These are phyloP conservation scores for Knufia petricola DNA, from an alignment of 2,329 filamentous ascomycete species.

Conservation along the genomic window DNA sequence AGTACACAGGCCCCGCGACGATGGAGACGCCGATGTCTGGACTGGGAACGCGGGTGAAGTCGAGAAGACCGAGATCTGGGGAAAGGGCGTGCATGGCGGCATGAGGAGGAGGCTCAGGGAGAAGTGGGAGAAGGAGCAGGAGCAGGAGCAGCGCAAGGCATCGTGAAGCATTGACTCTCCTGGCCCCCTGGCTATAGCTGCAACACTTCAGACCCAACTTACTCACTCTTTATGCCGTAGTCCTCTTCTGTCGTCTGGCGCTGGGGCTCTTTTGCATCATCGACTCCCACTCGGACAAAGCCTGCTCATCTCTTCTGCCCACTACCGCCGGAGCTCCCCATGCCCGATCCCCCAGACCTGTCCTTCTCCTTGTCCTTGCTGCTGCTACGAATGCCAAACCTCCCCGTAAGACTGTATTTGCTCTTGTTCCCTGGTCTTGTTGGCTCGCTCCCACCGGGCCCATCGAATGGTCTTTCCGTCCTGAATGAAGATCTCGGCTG, in stretches of 20 bases:
- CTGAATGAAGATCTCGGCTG: background rate
- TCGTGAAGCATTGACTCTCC: too few species aligned
- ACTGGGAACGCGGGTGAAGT: background rate
- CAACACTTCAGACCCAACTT: too few species aligned
- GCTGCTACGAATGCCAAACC: conserved; percentile 42
- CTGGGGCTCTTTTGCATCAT: too few species aligned
- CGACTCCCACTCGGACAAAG: too few species aligned
- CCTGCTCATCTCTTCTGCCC: conserved; percentile 29
- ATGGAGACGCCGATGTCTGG: background rate
- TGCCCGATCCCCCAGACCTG: background rate
- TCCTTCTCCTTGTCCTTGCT: conserved; percentile 18
- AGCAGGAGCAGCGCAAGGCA: too few species aligned
- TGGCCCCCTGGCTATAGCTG: too few species aligned
- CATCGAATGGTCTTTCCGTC: background rate
- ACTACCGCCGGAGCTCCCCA: background rate
- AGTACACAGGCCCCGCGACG: conserved; percentile 17
- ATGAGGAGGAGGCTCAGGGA: conserved; percentile 30
- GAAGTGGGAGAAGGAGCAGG: background rate
- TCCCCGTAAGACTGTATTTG: conserved; percentile 18
- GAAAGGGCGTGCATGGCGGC: conserved; percentile 32
- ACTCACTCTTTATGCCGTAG: too few species aligned
- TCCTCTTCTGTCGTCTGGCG: too few species aligned
- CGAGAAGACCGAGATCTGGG: conserved; percentile 33
- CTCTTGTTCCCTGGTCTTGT: conserved; percentile 16
- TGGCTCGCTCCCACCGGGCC: conserved; percentile 8